Percentiles rank a stretch among this genome's conserved stretches.
These are phyloP conservation scores for Alternaria rosae DNA, from an alignment of 2,329 filamentous ascomycete species.

Conservation along the genomic window DNA sequence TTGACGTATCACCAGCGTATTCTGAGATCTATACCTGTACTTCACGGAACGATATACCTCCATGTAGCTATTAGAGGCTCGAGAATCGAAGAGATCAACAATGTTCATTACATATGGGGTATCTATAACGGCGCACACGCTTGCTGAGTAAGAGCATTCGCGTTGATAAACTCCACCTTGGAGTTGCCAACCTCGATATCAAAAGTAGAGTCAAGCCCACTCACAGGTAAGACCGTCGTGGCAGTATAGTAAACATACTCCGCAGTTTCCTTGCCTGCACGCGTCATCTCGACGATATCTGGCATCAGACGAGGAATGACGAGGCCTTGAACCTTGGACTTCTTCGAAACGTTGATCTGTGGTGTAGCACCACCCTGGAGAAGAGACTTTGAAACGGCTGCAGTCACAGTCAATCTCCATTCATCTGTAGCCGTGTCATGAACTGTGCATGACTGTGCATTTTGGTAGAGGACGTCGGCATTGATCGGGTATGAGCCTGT, in stretches of 20 bases:
- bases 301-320: slow-evolving; percentile 2
- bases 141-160: background rate
- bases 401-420: slow-evolving; percentile 2
- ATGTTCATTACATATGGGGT: background rate
- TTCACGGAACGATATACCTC: too few species aligned
- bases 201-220: background rate
- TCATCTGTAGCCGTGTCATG: background rate
- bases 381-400: slow-evolving; percentile 7
- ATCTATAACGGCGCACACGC: background rate
- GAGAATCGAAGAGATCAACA: too few species aligned
- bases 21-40: too few species aligned
- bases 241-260: slow-evolving; percentile 11
- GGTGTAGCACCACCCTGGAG: background rate
- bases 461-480: slow-evolving; percentile 10
- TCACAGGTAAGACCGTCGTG: background rate
- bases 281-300: background rate
- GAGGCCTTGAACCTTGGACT: background rate
- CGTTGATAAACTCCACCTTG: slow-evolving; percentile 1
- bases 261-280: background rate
- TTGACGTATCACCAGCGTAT: too few species aligned
- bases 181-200: slow-evolving; percentile 9
- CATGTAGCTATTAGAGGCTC: too few species aligned
- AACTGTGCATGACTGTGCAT: slow-evolving; percentile 2
- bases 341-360: slow-evolving; percentile 3
- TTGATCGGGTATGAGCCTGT: slow-evolving; percentile 15